Conservation (phyloP, 768 basidiomycete species). For the Lyophyllum semitale region DNA sequence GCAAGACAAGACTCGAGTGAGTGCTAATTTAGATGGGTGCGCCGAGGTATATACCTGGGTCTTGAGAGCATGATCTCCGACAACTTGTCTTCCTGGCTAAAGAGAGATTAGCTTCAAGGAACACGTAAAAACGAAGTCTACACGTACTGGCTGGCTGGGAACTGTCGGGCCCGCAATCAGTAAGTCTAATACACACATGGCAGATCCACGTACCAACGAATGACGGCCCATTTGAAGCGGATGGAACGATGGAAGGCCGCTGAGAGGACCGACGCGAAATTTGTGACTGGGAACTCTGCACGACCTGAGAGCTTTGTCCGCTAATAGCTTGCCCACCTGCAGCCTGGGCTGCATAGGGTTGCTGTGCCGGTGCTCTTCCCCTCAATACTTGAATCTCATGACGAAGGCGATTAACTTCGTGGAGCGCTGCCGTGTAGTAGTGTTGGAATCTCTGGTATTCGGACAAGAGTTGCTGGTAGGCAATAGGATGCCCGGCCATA, state of each 20-base stretch:
- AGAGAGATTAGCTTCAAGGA: not conserved
- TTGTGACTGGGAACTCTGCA: not conserved
- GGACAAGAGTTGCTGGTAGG: constrained; percentile 19
- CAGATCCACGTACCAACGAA: not conserved
- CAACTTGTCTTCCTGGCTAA: not conserved
- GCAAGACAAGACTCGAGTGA: not conserved
- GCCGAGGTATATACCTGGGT: not conserved
- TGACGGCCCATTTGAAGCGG: not conserved
- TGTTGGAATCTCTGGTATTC: constrained; percentile 18
- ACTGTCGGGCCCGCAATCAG: not conserved
- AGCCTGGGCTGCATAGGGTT: not conserved
- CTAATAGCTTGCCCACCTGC: not conserved
- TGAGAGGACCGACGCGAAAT: not conserved
- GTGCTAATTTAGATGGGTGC: not conserved
- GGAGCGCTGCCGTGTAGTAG: constrained; percentile 16
- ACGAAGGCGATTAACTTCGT: constrained; percentile 22
- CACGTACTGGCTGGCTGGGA: constrained; percentile 1
- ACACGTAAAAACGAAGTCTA: not conserved
- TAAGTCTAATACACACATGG: not conserved
- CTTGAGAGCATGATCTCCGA: not conserved
- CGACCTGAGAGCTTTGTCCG: not conserved
- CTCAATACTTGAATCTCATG: constrained; percentile 3
- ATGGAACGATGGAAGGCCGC: not conserved
- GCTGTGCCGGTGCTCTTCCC: constrained; percentile 3
- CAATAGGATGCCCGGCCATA: constrained; percentile 9